phyloP scores from a whole-genome alignment of 1,284 basidiomycete species.

The Meira miltonrushii region DNA sequence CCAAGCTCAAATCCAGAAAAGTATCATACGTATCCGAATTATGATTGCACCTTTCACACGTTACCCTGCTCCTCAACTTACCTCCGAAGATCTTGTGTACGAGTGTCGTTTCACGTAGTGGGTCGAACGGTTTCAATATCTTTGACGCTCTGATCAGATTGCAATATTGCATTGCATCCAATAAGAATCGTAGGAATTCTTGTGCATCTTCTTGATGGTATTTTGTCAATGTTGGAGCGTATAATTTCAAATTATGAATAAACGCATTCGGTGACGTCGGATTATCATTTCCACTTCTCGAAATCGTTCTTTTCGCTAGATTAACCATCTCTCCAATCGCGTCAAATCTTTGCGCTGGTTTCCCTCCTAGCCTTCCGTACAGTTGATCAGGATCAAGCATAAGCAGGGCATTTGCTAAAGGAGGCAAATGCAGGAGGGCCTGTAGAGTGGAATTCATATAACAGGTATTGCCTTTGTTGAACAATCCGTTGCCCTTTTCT shows the following conservation, averaged over 20 bases:
- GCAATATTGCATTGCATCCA: conserved; percentile 83
- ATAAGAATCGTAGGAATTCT: conserved; percentile 90
- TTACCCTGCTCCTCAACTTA: conserved; percentile 81
- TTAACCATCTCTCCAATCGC: conserved; percentile 33
- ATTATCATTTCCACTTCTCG: neutral
- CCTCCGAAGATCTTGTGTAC: conserved; percentile 93
- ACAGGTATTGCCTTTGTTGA: conserved; percentile 93
- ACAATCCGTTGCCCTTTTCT: conserved; percentile 60
- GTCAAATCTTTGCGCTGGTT: conserved; percentile 57
- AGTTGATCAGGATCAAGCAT: conserved; percentile 58
- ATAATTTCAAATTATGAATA: conserved; percentile 57
- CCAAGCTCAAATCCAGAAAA: conserved; percentile 73
- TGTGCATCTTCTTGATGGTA: conserved; percentile 98
- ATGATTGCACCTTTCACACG: conserved; percentile 75
- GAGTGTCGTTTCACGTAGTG: conserved; percentile 82
- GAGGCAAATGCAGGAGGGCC: conserved; percentile 87
- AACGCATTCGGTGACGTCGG: conserved; percentile 28
- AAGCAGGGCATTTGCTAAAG: conserved; percentile 68
- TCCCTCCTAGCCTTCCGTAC: conserved; percentile 46
- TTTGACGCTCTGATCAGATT: conserved; percentile 68
- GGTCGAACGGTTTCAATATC: conserved; percentile 57
- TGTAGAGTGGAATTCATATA: conserved; percentile 94
- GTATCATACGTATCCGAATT: conserved; percentile 96
- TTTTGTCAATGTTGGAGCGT: conserved; percentile 81
- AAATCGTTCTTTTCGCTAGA: conserved; percentile 63